Conservation (phyloP, 768 basidiomycete genomes). For the Strobilomyces echinocephalus region DNA sequence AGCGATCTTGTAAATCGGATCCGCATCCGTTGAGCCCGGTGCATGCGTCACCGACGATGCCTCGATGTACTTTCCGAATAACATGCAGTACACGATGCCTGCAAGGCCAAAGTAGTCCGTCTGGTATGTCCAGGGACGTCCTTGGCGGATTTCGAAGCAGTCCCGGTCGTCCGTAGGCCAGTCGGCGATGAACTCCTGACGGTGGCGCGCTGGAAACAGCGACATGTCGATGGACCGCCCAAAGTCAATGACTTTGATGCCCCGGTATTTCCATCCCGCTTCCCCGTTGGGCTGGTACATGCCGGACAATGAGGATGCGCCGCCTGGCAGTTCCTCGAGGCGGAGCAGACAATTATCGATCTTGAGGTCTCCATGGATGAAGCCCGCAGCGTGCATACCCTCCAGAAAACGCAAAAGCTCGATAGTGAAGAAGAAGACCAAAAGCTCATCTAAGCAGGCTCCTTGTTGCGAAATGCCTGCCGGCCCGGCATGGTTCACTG, state of each 20-base stretch:
- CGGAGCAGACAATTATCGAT: slow-evolving; percentile 98
- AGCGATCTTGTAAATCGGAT: slow-evolving; percentile 54
- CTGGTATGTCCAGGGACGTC: slow-evolving; percentile 87
- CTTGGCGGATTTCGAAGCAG: slow-evolving; percentile 85
- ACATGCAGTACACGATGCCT: slow-evolving; percentile 90
- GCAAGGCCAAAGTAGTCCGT: slow-evolving; percentile 97
- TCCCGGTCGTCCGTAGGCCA: slow-evolving; percentile 89
- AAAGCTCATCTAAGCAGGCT: slow-evolving; percentile 83
- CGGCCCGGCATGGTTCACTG: slow-evolving; percentile 77
- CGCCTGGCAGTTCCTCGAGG: slow-evolving; percentile 75
- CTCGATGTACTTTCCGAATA: slow-evolving; percentile 95
- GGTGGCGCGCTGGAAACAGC: slow-evolving; percentile 60
- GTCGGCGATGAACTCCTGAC: slow-evolving; percentile 79
- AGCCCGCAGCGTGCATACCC: slow-evolving; percentile 72
- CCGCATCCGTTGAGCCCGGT: slow-evolving; percentile 29
- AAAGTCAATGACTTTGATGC: slow-evolving; percentile 93
- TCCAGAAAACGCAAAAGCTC: slow-evolving; percentile 84
- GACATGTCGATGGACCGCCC: slow-evolving; percentile 89
- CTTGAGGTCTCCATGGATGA: slow-evolving; percentile 98
- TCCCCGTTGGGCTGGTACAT: slow-evolving; percentile 76
- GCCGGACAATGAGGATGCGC: slow-evolving; percentile 62
- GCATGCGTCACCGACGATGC: slow-evolving; percentile 48
- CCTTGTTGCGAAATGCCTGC: slow-evolving; percentile 78
- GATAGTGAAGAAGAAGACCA: slow-evolving; percentile 92
- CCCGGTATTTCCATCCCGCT: slow-evolving; percentile 83